phyloP scores from a whole-genome alignment of 1,284 basidiomycete species.

The Bondarzewia mesenterica region DNA sequence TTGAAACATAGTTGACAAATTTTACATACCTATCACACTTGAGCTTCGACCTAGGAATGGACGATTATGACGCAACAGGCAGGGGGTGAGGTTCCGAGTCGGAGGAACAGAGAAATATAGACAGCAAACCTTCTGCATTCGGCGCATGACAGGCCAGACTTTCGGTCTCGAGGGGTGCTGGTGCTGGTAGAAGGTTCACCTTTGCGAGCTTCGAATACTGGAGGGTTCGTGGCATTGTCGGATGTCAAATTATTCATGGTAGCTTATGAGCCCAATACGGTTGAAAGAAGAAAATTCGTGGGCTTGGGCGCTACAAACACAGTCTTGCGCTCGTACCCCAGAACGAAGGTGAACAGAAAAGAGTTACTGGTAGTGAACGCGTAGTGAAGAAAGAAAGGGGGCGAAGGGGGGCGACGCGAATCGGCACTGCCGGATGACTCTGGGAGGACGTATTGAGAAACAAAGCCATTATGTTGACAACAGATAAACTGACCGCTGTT shows the following conservation, averaged over 20 bases:
- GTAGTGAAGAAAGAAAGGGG: too few species aligned
- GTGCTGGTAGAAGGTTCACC: neutral
- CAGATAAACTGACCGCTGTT: too few species aligned
- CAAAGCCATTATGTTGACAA: too few species aligned
- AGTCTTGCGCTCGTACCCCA: too few species aligned
- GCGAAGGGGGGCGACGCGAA: too few species aligned
- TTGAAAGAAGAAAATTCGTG: too few species aligned
- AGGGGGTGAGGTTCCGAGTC: neutral
- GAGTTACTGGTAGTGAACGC: too few species aligned
- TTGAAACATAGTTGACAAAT: neutral
- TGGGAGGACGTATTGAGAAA: too few species aligned
- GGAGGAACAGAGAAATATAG: neutral
- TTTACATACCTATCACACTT: conserved; percentile 41
- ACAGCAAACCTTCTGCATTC: conserved; percentile 38
- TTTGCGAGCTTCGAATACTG: neutral
- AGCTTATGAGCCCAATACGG: neutral
- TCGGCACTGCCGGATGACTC: too few species aligned
- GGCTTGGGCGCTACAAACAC: too few species aligned
- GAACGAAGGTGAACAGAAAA: too few species aligned
- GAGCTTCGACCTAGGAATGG: conserved; percentile 36
- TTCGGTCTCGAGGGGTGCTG: conserved; percentile 12
- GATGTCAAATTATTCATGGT: neutral
- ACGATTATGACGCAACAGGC: conserved; percentile 4
- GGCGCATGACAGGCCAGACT: conserved; percentile 34
- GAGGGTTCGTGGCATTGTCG: neutral